phyloP scores from a whole-genome alignment of 768 basidiomycete species.

The Artomyces pyxidatus region DNA sequence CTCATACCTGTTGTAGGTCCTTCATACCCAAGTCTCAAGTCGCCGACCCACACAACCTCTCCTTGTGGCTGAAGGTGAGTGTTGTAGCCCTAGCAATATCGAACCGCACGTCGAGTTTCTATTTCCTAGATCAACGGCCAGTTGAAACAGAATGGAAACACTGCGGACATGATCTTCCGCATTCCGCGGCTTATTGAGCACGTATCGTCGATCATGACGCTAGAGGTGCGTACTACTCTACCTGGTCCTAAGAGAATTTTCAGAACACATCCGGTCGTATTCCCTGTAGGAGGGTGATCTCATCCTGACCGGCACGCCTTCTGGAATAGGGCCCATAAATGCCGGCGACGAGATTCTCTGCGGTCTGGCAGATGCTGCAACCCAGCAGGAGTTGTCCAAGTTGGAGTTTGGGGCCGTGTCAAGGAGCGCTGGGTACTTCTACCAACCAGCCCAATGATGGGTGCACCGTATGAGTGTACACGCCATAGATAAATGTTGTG shows the following conservation, averaged over 20 bases:
- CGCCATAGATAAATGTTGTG: too few species aligned
- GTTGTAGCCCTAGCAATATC: neutral
- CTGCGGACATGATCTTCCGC: conserved; percentile 85
- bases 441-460: conserved; percentile 19
- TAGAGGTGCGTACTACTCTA: conserved; percentile 52
- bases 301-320: conserved; percentile 87
- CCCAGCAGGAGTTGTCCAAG: conserved; percentile 47
- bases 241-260: neutral
- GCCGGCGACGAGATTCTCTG: conserved; percentile 80
- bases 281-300: conserved; percentile 73
- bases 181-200: conserved; percentile 86
- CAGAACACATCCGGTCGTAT: neutral
- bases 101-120: neutral
- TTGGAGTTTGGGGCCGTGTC: conserved; percentile 60
- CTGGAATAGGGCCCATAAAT: conserved; percentile 74
- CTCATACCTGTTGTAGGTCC: conserved; percentile 36
- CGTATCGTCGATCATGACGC: conserved; percentile 90
- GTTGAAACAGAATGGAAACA: conserved; percentile 78
- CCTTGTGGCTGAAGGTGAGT: conserved; percentile 64
- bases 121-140: conserved; percentile 66
- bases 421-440: conserved; percentile 64
- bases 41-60: conserved; percentile 66
- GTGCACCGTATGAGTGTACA: neutral
- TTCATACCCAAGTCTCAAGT: conserved; percentile 76
- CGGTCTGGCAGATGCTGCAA: conserved; percentile 43